These are phyloP conservation scores for Claviceps sp. DNA, from an alignment of 2,329 filamentous ascomycete species.

Conservation along the genomic window DNA sequence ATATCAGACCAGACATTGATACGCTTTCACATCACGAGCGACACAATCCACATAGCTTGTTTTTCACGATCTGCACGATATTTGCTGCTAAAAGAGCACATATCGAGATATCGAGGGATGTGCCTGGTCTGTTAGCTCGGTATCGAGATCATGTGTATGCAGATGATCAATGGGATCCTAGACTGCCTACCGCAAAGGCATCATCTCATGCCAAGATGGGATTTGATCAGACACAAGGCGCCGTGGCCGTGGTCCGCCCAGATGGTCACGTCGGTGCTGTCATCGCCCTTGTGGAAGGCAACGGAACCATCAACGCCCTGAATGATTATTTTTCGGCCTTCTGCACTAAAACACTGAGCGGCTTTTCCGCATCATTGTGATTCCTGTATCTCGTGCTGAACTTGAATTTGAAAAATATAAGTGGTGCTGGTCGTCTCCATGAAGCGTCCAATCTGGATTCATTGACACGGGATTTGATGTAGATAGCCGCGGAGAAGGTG, in stretches of 20 bases:
- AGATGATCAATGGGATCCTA: constrained; percentile 64
- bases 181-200: constrained; percentile 55
- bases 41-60: constrained; percentile 71
- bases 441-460: no score
- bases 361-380: neutral
- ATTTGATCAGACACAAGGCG: constrained; percentile 56
- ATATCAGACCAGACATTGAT: constrained; percentile 46
- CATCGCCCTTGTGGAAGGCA: constrained; percentile 59
- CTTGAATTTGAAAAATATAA: no score
- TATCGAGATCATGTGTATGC: constrained; percentile 79
- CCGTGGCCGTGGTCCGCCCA: constrained; percentile 70
- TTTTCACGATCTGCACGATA: constrained; percentile 68
- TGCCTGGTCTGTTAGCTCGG: constrained; percentile 56
- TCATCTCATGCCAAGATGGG: constrained; percentile 83
- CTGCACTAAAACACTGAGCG: constrained; percentile 38
- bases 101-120: constrained; percentile 59
- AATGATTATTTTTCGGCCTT: constrained; percentile 73
- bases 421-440: no score
- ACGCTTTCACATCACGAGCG: constrained; percentile 61
- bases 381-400: no score
- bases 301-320: constrained; percentile 65
- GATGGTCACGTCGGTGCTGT: constrained; percentile 80
- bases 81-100: constrained; percentile 53
- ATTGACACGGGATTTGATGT: no score
- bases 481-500: no score